These are phyloP conservation scores for Blastocystis sp. DNA, from an alignment of 352 stramenopile genomes.

Conservation along the genomic window DNA sequence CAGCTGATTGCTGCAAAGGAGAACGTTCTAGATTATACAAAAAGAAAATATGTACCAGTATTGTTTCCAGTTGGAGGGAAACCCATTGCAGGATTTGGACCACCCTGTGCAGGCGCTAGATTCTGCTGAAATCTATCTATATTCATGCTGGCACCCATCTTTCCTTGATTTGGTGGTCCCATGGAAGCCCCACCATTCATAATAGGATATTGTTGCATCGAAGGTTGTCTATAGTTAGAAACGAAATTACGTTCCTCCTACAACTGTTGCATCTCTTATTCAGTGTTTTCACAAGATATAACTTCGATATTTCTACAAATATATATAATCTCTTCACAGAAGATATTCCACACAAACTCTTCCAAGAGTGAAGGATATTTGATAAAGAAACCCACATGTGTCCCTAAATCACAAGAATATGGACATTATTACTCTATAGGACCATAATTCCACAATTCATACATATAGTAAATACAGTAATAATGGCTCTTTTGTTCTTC, in stretches of 20 bases:
- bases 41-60: not conserved
- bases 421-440: conserved; percentile 1
- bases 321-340: conserved; percentile 5
- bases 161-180: not conserved
- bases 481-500: not conserved
- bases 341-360: conserved; percentile 8
- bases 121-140: not conserved
- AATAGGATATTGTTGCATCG: not conserved
- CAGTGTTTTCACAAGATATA: conserved; percentile 4
- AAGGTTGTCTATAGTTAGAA: not conserved
- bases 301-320: not conserved
- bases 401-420: conserved; percentile 19
- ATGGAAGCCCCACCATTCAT: not conserved
- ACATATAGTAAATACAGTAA: not conserved
- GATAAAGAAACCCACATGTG: not conserved
- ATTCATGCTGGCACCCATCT: not conserved
- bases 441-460: not conserved
- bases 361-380: conserved; percentile 46
- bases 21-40: not conserved
- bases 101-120: not conserved
- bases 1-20: not conserved
- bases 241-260: not conserved
- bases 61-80: not conserved
- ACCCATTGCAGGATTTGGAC: not conserved
- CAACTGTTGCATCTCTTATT: conserved; percentile 55